A percentile compares a stretch with the other conserved stretches of the same genome.
phyloP scores from a whole-genome alignment of 208 protist genomes.

The Angomonas ambiguus region DNA sequence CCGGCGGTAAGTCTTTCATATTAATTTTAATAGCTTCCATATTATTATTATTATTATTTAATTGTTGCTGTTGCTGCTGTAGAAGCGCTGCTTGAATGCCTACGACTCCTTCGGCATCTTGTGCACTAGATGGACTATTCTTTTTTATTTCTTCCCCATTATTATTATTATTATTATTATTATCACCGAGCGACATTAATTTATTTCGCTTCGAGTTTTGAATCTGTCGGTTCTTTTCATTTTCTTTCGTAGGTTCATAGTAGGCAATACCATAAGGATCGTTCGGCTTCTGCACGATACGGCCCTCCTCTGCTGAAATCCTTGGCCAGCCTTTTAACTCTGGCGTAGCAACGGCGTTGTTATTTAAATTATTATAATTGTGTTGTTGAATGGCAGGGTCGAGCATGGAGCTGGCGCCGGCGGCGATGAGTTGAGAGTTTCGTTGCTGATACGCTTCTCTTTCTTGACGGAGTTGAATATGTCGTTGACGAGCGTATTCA shows the following conservation, averaged over 20 bases:
- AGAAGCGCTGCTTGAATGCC: neutral
- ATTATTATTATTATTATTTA: no score
- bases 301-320: conserved; percentile 51
- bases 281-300: conserved; percentile 49
- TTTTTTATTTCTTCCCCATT: neutral
- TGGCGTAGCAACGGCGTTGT: no score
- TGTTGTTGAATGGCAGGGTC: neutral
- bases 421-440: neutral
- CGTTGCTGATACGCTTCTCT: conserved; percentile 16
- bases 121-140: neutral
- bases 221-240: conserved; percentile 41
- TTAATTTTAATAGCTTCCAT: no score
- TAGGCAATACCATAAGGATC: conserved; percentile 62
- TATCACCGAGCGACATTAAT: no score
- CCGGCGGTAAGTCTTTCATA: neutral
- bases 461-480: conserved; percentile 41
- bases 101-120: neutral
- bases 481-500: conserved; percentile 61
- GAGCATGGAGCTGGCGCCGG: neutral
- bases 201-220: conserved; percentile 25
- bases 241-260: conserved; percentile 56
- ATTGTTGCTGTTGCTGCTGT: neutral
- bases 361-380: neutral
- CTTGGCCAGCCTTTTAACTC: conserved; percentile 60
- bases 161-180: conserved; percentile 10